Evolutionary conservation across 768 basidiomycete species (phyloP).

Genomic region (Phaffia australis): DNA sequence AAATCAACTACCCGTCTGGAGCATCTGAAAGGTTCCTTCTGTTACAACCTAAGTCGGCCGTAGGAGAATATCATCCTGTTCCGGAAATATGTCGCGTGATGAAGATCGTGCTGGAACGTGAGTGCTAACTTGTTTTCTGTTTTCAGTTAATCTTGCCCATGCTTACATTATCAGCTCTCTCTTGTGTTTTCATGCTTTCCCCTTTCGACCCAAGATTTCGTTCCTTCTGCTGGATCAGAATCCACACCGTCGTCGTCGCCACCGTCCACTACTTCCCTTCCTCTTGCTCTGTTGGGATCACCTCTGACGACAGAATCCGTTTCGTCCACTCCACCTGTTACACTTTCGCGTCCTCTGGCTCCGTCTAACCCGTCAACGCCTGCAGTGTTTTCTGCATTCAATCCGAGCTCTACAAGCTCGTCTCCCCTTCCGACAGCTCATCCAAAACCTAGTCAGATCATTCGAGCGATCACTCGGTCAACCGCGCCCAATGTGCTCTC

Average conservation of each 20-base stretch:
- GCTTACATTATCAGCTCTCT: background rate
- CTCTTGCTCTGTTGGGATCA: background rate
- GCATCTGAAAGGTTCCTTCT: slow-evolving; percentile 16
- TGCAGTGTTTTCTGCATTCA: slow-evolving; percentile 34
- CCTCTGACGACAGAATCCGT: slow-evolving; percentile 1
- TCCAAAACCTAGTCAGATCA: slow-evolving; percentile 19
- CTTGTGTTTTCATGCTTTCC: background rate
- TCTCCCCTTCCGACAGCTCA: slow-evolving; percentile 31
- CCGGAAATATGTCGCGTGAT: slow-evolving; percentile 10
- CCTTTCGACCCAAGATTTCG: background rate
- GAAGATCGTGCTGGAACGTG: slow-evolving; percentile 18
- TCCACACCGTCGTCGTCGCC: slow-evolving; percentile 9
- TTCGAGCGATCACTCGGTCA: slow-evolving; percentile 18
- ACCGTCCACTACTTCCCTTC: background rate
- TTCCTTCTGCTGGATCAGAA: background rate
- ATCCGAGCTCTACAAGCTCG: slow-evolving; percentile 59
- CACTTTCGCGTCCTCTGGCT: background rate
- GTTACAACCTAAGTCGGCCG: slow-evolving; percentile 9
- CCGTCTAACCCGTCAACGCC: background rate
- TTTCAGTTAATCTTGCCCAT: background rate
- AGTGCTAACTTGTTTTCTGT: background rate
- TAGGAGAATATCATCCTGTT: slow-evolving; percentile 23
- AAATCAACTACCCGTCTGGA: slow-evolving; percentile 19
- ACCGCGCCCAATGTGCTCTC: slow-evolving; percentile 46
- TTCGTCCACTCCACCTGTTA: background rate